Conservation (phyloP, 129 eudicot species). For the Mikania micrantha region DNA sequence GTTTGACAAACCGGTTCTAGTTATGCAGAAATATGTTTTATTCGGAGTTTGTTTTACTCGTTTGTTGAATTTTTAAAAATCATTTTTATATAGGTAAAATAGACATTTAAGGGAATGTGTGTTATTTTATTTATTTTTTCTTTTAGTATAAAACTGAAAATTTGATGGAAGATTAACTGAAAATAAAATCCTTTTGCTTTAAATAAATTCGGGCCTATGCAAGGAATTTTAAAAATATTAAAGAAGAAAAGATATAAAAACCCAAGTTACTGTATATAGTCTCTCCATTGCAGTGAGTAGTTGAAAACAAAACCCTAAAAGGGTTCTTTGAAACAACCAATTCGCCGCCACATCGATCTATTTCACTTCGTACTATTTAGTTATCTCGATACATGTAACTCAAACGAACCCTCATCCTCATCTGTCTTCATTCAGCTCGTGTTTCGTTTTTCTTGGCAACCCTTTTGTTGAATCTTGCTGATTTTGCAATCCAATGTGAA, state of each 20-base stretch:
- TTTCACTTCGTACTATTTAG: slow-evolving; percentile 19
- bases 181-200: slow-evolving; percentile 7
- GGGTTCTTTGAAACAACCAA: slow-evolving; percentile 55
- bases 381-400: slow-evolving; percentile 26
- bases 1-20: no score
- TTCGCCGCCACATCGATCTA: slow-evolving; percentile 82
- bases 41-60: no score
- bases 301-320: slow-evolving; percentile 80
- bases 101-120: no score
- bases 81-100: no score
- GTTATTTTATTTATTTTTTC: no score
- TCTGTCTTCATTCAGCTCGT: neutral
- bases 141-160: no score
- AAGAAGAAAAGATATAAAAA: neutral
- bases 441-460: slow-evolving; percentile 19
- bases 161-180: no score
- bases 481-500: slow-evolving; percentile 34
- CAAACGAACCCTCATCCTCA: slow-evolving; percentile 13
- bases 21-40: no score
- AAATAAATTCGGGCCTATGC: neutral
- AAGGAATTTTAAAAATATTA: neutral
- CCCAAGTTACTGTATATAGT: slow-evolving; percentile 43
- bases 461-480: slow-evolving; percentile 18
- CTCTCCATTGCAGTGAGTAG: slow-evolving; percentile 26
- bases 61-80: no score